Evolutionary conservation across 345 rosid genomes (phyloP).

Genomic region (Reutealis trisperma): DNA sequence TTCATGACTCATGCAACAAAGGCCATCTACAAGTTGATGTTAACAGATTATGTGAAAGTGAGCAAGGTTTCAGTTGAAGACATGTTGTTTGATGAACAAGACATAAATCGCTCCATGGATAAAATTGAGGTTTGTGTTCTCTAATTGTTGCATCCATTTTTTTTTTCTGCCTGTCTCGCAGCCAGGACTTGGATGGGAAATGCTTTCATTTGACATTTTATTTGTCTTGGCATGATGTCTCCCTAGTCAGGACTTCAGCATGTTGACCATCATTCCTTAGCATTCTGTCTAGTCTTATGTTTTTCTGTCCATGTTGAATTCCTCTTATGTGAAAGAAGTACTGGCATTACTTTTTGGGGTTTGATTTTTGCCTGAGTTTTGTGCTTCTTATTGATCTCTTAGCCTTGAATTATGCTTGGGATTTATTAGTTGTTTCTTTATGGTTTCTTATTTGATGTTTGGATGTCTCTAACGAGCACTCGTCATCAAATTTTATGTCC

Average conservation of each 20-base stretch:
- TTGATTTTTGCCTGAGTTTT: background rate
- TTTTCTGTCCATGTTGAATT: background rate
- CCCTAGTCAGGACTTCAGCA: background rate
- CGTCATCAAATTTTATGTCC: no score
- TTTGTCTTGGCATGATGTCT: background rate
- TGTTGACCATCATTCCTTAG: background rate
- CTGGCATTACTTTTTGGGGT: no score
- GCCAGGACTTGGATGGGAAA: no score
- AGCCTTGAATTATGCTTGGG: background rate
- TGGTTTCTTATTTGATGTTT: background rate
- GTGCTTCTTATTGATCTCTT: background rate
- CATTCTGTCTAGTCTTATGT: background rate
- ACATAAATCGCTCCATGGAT: slow-evolving; percentile 84
- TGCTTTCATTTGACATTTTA: background rate
- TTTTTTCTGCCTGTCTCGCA: background rate
- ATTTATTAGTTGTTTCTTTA: background rate
- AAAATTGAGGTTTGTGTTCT: slow-evolving; percentile 66
- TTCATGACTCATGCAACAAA: slow-evolving; percentile 99
- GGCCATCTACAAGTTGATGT: slow-evolving; percentile 80
- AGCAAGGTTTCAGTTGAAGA: slow-evolving; percentile 98
- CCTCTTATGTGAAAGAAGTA: background rate
- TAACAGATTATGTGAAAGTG: slow-evolving; percentile 94
- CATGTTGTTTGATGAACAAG: slow-evolving; percentile 93
- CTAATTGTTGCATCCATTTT: background rate
- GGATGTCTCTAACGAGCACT: background rate